A percentile compares a stretch with the other conserved stretches of the same genome.
These are phyloP conservation scores for Blastosporella zonata DNA, from an alignment of 1,284 basidiomycete genomes.

Conservation along the genomic window DNA sequence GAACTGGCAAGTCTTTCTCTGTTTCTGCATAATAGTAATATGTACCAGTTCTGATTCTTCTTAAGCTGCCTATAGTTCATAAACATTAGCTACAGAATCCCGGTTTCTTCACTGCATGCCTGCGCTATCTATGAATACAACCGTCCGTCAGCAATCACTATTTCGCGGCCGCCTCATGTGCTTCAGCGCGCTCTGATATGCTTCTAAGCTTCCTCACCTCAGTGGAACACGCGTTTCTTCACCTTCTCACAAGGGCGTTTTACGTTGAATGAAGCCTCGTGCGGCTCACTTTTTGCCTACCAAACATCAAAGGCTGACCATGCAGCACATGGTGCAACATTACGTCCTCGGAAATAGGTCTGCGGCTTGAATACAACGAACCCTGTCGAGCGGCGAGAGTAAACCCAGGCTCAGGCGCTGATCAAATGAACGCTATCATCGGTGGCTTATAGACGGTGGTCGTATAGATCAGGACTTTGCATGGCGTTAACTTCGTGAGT, in stretches of 20 bases:
- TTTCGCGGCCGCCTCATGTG: too few species aligned
- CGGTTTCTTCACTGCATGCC: too few species aligned
- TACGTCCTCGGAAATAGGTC: not conserved
- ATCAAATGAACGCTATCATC: not conserved
- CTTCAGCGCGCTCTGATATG: too few species aligned
- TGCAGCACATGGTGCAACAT: not conserved
- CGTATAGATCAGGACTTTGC: not conserved
- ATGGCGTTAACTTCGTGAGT: constrained; percentile 49
- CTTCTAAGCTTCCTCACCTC: too few species aligned
- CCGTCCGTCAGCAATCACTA: too few species aligned
- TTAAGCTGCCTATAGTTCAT: not conserved
- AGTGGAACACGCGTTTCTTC: not conserved
- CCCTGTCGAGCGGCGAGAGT: not conserved
- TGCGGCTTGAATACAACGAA: too few species aligned
- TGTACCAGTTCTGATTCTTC: not conserved
- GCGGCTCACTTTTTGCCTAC: not conserved
- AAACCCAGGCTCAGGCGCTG: not conserved
- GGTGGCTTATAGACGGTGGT: not conserved
- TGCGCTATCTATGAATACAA: too few species aligned
- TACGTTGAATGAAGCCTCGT: not conserved
- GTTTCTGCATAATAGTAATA: too few species aligned
- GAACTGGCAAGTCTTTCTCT: too few species aligned
- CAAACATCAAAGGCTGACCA: not conserved
- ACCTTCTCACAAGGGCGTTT: not conserved
- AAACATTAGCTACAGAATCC: too few species aligned